phyloP scores from a whole-genome alignment of 441 rosid genomes.

The Capsella rubella region DNA sequence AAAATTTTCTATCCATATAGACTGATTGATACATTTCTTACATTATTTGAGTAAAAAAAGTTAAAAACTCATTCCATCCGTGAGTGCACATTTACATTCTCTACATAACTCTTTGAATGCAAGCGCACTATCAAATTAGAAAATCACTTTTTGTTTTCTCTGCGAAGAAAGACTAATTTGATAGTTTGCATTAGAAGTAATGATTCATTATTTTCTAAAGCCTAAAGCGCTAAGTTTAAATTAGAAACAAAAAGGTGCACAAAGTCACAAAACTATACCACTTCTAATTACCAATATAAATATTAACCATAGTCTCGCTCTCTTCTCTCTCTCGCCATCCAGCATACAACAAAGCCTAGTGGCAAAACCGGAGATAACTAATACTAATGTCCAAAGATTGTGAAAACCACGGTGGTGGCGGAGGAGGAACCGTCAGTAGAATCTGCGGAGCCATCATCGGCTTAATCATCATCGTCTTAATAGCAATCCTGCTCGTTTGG shows the following conservation, averaged over 20 bases:
- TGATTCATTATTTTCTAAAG: neutral
- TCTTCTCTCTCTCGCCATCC: conserved; percentile 4
- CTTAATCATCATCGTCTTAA: conserved; percentile 58
- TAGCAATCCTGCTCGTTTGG: conserved; percentile 69
- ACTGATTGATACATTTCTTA: neutral
- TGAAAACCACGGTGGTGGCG: conserved; percentile 49
- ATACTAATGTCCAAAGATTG: conserved; percentile 57
- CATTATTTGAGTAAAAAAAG: conserved; percentile 4
- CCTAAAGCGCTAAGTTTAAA: neutral
- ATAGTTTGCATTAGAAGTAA: neutral
- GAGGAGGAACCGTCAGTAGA: conserved; percentile 32
- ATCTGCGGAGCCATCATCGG: conserved; percentile 51
- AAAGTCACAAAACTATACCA: neutral
- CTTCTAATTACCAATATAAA: neutral
- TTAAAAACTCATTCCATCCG: conserved; percentile 9
- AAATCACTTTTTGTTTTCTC: neutral
- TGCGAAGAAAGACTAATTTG: neutral
- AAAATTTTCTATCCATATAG: neutral
- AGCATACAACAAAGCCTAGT: conserved; percentile 40
- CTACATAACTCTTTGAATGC: neutral
- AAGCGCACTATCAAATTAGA: neutral
- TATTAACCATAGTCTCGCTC: conserved; percentile 4
- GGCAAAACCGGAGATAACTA: conserved; percentile 36
- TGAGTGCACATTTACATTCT: conserved; percentile 4
- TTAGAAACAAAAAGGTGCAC: neutral